Percentiles rank a stretch among this genome's conserved stretches.
Evolutionary conservation across 2,329 filamentous ascomycete species (phyloP).

Genomic region (Fusarium sp.): DNA sequence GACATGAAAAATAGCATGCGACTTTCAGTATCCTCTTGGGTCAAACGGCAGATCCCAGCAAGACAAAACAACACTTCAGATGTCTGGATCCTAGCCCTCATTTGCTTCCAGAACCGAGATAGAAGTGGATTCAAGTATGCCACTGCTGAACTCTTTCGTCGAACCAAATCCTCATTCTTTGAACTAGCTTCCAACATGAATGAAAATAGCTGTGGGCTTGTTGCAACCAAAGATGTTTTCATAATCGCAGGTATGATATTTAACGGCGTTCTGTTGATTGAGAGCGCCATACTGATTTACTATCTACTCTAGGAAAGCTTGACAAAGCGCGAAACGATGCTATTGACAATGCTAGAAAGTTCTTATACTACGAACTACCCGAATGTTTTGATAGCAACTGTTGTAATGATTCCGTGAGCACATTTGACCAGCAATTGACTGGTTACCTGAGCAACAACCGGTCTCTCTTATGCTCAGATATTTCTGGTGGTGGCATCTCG

Average conservation of each 20-base stretch:
- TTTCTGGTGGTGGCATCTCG: no score
- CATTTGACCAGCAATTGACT: no score
- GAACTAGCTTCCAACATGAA: neutral
- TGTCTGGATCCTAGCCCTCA: neutral
- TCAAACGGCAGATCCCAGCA: accelerated
- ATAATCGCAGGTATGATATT: neutral
- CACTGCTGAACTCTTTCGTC: neutral
- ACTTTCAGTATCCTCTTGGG: conserved; percentile 11
- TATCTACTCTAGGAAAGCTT: neutral
- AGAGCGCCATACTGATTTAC: neutral
- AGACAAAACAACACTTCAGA: accelerated
- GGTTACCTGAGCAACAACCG: no score
- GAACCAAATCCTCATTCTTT: neutral
- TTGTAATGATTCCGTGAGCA: no score
- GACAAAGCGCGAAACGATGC: neutral
- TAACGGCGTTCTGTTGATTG: no score
- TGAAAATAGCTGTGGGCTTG: accelerated
- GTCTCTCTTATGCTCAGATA: no score
- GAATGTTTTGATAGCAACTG: no score
- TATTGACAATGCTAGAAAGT: neutral
- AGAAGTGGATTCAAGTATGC: neutral
- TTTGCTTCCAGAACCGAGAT: neutral
- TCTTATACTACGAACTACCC: neutral
- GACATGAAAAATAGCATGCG: conserved; percentile 1
- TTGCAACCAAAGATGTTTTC: neutral